Base-by-base conservation (phyloP, 1,284 basidiomycete species). In the Melampsora occidentalis region DNA sequence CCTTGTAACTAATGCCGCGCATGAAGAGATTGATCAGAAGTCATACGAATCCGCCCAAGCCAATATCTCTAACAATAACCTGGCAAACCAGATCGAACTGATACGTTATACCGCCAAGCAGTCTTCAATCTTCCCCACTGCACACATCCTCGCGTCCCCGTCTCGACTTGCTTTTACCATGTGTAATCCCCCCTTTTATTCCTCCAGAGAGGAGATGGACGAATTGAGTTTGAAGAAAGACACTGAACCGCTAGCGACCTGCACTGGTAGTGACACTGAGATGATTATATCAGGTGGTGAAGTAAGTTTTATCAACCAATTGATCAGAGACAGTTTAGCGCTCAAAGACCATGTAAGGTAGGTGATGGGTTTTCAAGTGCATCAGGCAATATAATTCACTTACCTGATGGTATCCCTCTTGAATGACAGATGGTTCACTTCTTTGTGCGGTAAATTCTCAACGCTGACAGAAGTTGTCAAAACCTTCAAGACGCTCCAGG, bases 181-280 rank as follows among this genome's bases (percentile, higher is more conserved):
- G 89, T 97, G 94, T 84, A 98, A 98, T 81, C 96, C 96, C 0
- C 95, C 95, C 0, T 98, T 98, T 83, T 98, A 96, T 81, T 82
- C 84, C 16, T 91, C 89, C 69, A 80, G 82, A 0, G 87, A 89
- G 28, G 94, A 98, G 76, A 87, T 94, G 5, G 79, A 81, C 0
- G 82, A 84, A 1, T 88, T 88, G 2, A 87, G 88, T 0, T 86
- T 86, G 22, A 96, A 97, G 80, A 87, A 87, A 61, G 80, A 85
- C 14, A 84, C 84, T 3, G 89, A 92, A 0, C 89, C 85, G 78
- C 90, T 89, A 0, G 92, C 92, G 80, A 57, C 88, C 3, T 94
- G 92, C 79, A 95, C 93, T 0, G 94, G 92, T 0, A 88, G 91
- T 0, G 86, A 88, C 18, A 87, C 89, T 22, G 95, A 97, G 83